A percentile compares a stretch with the other conserved stretches of the same genome.
Evolutionary conservation across 805 yeast genomes (phyloP).

Genomic region (Wickerhamiella sorbophila): DNA sequence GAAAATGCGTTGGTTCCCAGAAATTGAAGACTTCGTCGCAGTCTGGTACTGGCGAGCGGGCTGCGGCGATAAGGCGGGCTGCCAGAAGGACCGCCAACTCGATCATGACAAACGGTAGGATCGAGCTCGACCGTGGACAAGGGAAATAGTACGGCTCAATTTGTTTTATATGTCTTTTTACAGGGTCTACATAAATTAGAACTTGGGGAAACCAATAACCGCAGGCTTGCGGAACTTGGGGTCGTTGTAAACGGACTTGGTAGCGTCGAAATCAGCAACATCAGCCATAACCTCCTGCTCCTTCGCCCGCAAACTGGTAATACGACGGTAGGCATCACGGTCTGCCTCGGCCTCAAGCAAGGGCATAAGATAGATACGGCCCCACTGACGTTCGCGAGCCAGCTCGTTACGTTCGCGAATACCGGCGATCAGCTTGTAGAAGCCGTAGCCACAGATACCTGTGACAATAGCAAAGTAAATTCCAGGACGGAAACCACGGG

Average conservation of each 20-base stretch:
- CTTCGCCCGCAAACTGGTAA: conserved; percentile 47
- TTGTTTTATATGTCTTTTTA: neutral
- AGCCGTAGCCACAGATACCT: conserved; percentile 56
- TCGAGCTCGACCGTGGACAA: neutral
- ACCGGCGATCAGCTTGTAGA: conserved; percentile 49
- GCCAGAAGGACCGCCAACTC: conserved; percentile 11
- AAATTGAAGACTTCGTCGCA: conserved; percentile 89
- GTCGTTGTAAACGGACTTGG: conserved; percentile 33
- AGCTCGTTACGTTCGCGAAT: conserved; percentile 62
- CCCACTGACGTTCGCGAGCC: conserved; percentile 62
- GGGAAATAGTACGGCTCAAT: neutral
- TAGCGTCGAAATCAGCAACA: conserved; percentile 48
- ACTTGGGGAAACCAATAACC: conserved; percentile 22
- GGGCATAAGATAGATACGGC: conserved; percentile 59
- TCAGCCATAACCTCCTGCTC: conserved; percentile 55
- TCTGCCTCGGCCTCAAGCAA: conserved; percentile 70
- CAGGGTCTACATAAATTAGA: conserved; percentile 9
- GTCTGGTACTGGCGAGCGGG: conserved; percentile 62
- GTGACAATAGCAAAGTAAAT: conserved; percentile 52
- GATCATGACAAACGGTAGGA: neutral
- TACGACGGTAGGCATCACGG: conserved; percentile 61
- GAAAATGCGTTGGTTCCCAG: conserved; percentile 82
- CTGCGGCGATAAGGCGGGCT: conserved; percentile 28
- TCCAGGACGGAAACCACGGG: conserved; percentile 71
- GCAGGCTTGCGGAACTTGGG: conserved; percentile 29